Evolutionary conservation across 768 basidiomycete genomes (phyloP).

Genomic region (Serendipita vermifera): DNA sequence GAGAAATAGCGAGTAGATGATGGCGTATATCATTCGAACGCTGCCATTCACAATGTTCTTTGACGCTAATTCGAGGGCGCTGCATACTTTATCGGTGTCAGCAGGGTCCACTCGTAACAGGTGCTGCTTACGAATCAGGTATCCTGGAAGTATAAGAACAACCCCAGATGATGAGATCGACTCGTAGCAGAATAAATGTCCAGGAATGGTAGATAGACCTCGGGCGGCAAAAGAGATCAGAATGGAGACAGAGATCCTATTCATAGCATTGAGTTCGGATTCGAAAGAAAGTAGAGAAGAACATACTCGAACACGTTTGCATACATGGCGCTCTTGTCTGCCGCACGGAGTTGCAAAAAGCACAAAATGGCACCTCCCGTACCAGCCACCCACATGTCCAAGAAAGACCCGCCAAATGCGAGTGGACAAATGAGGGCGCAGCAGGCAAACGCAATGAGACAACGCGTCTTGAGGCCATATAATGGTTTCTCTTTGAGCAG

Average conservation of each 20-base stretch:
- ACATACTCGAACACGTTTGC: slow-evolving; percentile 87
- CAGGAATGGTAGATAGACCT: slow-evolving; percentile 65
- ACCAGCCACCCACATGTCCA: slow-evolving; percentile 80
- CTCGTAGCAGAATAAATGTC: slow-evolving; percentile 77
- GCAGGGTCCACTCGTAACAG: slow-evolving; percentile 7
- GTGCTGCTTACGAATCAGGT: slow-evolving; percentile 50
- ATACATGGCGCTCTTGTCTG: slow-evolving; percentile 64
- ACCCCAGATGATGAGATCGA: slow-evolving; percentile 81
- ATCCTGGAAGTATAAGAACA: slow-evolving; percentile 83
- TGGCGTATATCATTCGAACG: slow-evolving; percentile 80
- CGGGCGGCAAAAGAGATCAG: slow-evolving; percentile 70
- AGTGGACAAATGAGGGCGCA: slow-evolving; percentile 72
- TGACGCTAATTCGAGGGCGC: slow-evolving; percentile 70
- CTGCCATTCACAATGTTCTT: slow-evolving; percentile 77
- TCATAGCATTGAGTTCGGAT: background rate
- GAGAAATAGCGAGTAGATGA: slow-evolving; percentile 74
- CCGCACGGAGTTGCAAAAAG: slow-evolving; percentile 59
- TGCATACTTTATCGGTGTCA: slow-evolving; percentile 43
- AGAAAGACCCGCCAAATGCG: slow-evolving; percentile 69
- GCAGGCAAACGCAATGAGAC: slow-evolving; percentile 52
- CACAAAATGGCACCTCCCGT: slow-evolving; percentile 52
- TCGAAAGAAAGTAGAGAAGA: background rate
- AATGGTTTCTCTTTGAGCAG: slow-evolving; percentile 52
- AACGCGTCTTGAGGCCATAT: slow-evolving; percentile 50
- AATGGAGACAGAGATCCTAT: slow-evolving; percentile 70